Percentiles rank a stretch among this genome's conserved stretches.
These are phyloP conservation scores for Rhodofomes roseus DNA, from an alignment of 1,284 basidiomycete genomes.

Conservation along the genomic window DNA sequence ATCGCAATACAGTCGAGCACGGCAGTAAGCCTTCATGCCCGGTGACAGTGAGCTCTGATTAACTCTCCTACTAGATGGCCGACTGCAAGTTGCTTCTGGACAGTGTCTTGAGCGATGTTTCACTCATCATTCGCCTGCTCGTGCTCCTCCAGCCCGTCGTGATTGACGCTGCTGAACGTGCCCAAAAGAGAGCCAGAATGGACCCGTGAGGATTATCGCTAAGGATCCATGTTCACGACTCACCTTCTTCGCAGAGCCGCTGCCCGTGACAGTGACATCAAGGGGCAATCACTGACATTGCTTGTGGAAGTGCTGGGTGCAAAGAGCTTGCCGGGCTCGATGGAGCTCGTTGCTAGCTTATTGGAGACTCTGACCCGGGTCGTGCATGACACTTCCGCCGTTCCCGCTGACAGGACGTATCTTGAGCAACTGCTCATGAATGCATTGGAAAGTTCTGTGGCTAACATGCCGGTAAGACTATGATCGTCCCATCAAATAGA, in stretches of 20 bases:
- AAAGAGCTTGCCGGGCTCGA: constrained; percentile 59
- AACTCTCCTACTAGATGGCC: constrained; percentile 36
- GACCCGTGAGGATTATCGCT: constrained; percentile 42
- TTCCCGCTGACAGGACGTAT: constrained; percentile 68
- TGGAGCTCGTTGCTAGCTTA: constrained; percentile 70
- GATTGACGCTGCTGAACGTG: constrained; percentile 40
- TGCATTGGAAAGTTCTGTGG: constrained; percentile 69
- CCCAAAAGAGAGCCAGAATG: constrained; percentile 48
- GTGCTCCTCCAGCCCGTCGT: constrained; percentile 44
- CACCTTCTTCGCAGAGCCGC: neutral
- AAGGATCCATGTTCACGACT: neutral
- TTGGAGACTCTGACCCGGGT: constrained; percentile 75
- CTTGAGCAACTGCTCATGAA: constrained; percentile 86
- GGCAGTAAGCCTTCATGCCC: constrained; percentile 36
- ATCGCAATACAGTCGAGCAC: constrained; percentile 42
- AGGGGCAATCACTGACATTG: constrained; percentile 47
- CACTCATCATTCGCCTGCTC: constrained; percentile 61
- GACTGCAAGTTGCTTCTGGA: constrained; percentile 49
- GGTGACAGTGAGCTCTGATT: neutral
- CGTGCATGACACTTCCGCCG: constrained; percentile 46
- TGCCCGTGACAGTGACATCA: constrained; percentile 15
- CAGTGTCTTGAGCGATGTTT: constrained; percentile 43
- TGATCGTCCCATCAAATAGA: neutral
- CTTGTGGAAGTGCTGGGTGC: constrained; percentile 73
- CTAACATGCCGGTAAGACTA: constrained; percentile 50